A percentile compares a stretch with the other conserved stretches of the same genome.
Conservation (phyloP, 352 stramenopile genomes). For the Phytophthora macrochlamydospora region DNA sequence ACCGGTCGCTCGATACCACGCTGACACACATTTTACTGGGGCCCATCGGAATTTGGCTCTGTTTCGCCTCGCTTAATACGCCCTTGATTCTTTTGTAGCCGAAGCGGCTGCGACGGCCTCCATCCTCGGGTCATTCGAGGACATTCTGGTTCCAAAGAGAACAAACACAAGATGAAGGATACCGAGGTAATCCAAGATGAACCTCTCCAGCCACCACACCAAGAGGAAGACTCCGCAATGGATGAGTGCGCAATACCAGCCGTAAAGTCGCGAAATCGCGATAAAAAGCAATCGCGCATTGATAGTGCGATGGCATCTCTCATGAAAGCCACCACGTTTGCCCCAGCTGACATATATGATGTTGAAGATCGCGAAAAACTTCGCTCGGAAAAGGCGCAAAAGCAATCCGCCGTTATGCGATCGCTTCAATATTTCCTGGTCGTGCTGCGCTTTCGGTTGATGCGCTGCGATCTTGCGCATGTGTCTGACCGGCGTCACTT, state of each 20-base stretch:
- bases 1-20: conserved; percentile 69
- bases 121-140: conserved; percentile 80
- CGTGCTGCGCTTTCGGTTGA: conserved; percentile 69
- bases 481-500: conserved; percentile 43
- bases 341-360: conserved; percentile 71
- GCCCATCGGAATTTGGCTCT: conserved; percentile 83
- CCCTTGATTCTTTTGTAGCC: conserved; percentile 74
- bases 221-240: background rate
- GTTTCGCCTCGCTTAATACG: conserved; percentile 85
- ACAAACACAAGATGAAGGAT: conserved; percentile 10
- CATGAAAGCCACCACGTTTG: conserved; percentile 32
- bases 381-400: conserved; percentile 68
- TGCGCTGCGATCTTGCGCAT: conserved; percentile 59
- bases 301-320: conserved; percentile 36
- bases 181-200: conserved; percentile 4
- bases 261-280: background rate
- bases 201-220: background rate
- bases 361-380: conserved; percentile 85
- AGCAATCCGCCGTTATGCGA: conserved; percentile 65
- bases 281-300: conserved; percentile 21
- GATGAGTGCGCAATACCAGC: conserved; percentile 10
- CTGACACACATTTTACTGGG: conserved; percentile 74
- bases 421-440: conserved; percentile 81
- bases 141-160: conserved; percentile 46
- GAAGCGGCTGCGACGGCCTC: conserved; percentile 75